Evolutionary conservation across 768 basidiomycete species (phyloP), one percentile per base, ranked within the genome.

Genomic region (Saitozyma podzolica): DNA sequence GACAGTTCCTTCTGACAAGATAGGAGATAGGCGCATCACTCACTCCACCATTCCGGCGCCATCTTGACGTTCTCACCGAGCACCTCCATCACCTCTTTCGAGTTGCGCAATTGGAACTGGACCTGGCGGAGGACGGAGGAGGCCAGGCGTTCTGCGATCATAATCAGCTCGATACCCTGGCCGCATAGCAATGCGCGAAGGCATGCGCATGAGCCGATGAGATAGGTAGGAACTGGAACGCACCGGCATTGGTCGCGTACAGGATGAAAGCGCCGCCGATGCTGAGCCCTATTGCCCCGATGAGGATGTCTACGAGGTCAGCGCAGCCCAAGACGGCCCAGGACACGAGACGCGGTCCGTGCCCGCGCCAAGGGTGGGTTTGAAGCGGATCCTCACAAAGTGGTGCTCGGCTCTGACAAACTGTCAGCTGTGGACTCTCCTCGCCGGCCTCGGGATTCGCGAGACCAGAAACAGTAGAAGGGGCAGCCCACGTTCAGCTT

Each of bases 101-200:
- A 70, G 56, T 77, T 76, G 20, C 78, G 60, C 9, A 79, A 54
- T 55, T 79, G 76, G 61, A 76, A 79, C 2, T 68, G 71, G 13
- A 79, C 67, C 51, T 73, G 71, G 9, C 76, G 58, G n/a, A 79
- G 50, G 45, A 75, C 76, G 9, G 73, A 75, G 0, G 76, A 77
- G 0, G 76, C 71, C 8, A 79, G 66, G 37, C 76, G 71, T 72
- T 79, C 78, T 78, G 62, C 45, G 13, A 8, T 3, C 13, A 8
- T 7, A 8, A n/a, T 42, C 40, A 51, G 50, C 40, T 52, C 42
- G 14, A 45, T 51, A 11, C 13, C 40, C 20, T 56, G 16, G 61
- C 37, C 45, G 11, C 19, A 11, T 19, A 55, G 40, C 47, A 43
- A 54, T 13, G 57, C 66, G 40, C n/a, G 68, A 67, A 68, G 41